Base-by-base conservation (phyloP, 768 basidiomycete genomes). In the Rhodotorula sphaerocarpa region DNA sequence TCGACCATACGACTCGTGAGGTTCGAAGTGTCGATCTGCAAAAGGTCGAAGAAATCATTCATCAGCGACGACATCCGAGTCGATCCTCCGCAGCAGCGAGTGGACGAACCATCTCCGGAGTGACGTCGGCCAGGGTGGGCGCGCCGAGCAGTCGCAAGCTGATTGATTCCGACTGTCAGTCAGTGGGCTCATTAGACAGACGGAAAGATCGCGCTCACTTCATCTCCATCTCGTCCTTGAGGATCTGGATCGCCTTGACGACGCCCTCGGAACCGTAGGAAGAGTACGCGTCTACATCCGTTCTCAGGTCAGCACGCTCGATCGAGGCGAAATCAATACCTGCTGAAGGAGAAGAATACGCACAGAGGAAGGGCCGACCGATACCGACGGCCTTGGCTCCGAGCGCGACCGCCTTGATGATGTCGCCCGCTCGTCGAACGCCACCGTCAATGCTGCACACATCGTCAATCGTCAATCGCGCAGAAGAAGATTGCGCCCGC, bases 201-300 rank as follows among this genome's bases (percentile, higher is more conserved):
- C 3, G 23, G 25, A 42, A 20, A 33, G 30, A 15, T 9, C 7
- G 33, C 18, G 52, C 65, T 11, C 43, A 66, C 65, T 93, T 91
- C 93, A 97, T 96, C 79, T 92, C 89, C 70, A 99, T 90, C 75
- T 99, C 93, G 70, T 92, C 89, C 90, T 96, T 72, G 14, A 92
- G 75, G 54, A 93, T 88, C 70, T 87, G 81, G 56, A 95, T 72
- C 1, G 88, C 88, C 66, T 81, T 83, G 56, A 88, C 85, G 30
- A 93, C 86, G 14, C 93, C 93, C 30, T 88, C 88, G 50, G 81
- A 78, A 0, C 93, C 93, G 74, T 95, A 96, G 0, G 88, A 79
- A 12, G 85, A 90, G 77, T 86, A 91, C 0, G 90, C 67, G 43
- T 69, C 48, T 50, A 30, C 6, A n/a, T n/a, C n/a, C n/a, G n/a